Base-by-base conservation (phyloP, 164 flowering plant genomes). In the Litsea cubeba region DNA sequence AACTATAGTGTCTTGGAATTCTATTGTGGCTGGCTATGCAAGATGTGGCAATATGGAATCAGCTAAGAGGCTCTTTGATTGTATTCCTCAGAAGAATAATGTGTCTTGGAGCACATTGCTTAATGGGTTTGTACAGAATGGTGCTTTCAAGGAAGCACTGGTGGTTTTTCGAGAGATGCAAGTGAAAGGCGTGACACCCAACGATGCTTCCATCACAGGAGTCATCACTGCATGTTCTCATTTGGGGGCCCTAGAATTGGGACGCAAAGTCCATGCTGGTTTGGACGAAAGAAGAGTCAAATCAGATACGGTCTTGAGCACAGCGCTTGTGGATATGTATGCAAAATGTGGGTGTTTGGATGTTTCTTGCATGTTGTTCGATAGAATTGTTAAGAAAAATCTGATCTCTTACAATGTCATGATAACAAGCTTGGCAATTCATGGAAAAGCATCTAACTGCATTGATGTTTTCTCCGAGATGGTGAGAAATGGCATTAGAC, bases 301-400 rank as follows among this genome's bases (percentile, higher is more conserved):
- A 22, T 40, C 65, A 3, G 80, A 78, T 65, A 65, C 74, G 64
- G 60, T 78, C 20, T 51, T 78, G 14, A 32, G 80, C 65, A 78
- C 76, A 5, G 76, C 80, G 2, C 74, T 77, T 26, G 79, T 72
- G 28, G 75, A 77, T 63, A 72, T 77, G 79, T 77, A 77, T 68
- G 75, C 30, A 12, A 78, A 65, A 50, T 77, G 80, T 74, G 80
- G 80, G 26, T 73, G 74, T 58, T 25, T 77, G 49, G 74, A 74
- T 15, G 46, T 54, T 69, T 50, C 80, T 2, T 65, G 60, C 1
- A 12, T 28, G 20, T 28, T 78, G 30, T 72, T 72, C 57, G 65
- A 72, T 69, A 22, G 22, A 49, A 72, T 67, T 28, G 71, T 60
- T 35, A 60, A 72, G 62, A 77, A 72, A 68, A 77, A 62, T 57